Evolutionary conservation across 2,329 filamentous ascomycete species (phyloP).

Genomic region (Penicillium decumbens): DNA sequence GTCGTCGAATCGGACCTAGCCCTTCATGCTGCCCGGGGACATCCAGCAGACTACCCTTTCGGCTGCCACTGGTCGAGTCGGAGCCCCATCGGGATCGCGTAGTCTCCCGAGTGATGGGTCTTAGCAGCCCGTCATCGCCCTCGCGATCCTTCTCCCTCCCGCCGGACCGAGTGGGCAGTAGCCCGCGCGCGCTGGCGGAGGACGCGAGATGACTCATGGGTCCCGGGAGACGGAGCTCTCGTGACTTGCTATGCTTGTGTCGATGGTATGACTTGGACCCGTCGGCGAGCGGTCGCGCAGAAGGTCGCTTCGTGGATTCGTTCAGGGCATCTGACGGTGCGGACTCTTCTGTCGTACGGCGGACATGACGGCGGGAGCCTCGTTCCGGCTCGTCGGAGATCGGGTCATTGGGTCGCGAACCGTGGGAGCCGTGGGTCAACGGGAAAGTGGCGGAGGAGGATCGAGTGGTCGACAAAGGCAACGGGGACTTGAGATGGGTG

Average conservation of each 20-base stretch:
- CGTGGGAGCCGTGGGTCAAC: conserved; percentile 24
- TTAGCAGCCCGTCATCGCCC: conserved; percentile 28
- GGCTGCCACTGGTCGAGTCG: conserved; percentile 29
- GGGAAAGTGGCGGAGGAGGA: conserved; percentile 19
- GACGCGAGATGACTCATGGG: conserved; percentile 33
- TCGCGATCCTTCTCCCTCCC: conserved; percentile 31
- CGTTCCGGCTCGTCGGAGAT: conserved; percentile 13
- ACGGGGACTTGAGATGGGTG: conserved; percentile 7
- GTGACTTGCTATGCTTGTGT: conserved; percentile 31
- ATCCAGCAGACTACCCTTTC: conserved; percentile 30
- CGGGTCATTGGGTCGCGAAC: conserved; percentile 18
- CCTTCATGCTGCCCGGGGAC: conserved; percentile 24
- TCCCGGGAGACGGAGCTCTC: conserved; percentile 29
- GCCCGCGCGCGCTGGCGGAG: conserved; percentile 27
- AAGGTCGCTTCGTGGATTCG: not conserved
- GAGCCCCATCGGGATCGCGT: conserved; percentile 33
- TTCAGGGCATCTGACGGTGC: conserved; percentile 3
- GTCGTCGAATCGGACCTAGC: conserved; percentile 25
- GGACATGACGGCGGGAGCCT: conserved; percentile 9
- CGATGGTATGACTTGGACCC: conserved; percentile 18
- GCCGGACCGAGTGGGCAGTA: conserved; percentile 31
- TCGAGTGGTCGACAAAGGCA: conserved; percentile 15
- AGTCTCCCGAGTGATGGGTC: conserved; percentile 30
- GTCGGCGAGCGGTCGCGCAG: conserved; percentile 10
- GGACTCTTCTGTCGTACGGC: not conserved